Evolutionary conservation across 805 yeast species (phyloP), one percentile per base, ranked within the genome.

Genomic region (Priceomyces castillae): DNA sequence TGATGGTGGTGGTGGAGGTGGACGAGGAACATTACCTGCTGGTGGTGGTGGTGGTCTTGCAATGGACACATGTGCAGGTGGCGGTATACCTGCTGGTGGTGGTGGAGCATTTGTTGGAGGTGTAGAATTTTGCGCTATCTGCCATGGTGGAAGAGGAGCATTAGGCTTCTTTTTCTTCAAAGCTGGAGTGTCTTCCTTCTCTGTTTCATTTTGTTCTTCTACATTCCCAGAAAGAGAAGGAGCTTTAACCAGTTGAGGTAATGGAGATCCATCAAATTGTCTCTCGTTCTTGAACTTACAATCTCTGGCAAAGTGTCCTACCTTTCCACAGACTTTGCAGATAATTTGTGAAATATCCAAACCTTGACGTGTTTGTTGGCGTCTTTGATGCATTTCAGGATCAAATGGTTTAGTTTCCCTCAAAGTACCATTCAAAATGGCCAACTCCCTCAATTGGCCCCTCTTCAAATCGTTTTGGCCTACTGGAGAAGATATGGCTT

Each of bases 401-500:
- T 62, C 64, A 42, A 61, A 44, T 80, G 95, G 74, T 50, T 84
- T 92, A 1, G 76, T 71, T 54, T 87, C 95, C 42, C 98, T 77
- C 37, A 90, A 71, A 0, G 99, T 94, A 64, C 99, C 99, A 66
- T 94, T 95, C 43, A 94, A 72, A 18, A 87, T 84, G 0, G 99
- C 99, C 54, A 94, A 74, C 57, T 92, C 96, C 50, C 96, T 77
- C 46, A 94, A 73, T 63, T 94, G 99, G 35, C 84, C 88, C 46
- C 97, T 74, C 57, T 94, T 94, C 60, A 87, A 74, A 49, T 89
- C 96, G 62, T 92, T 94, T 59, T 88, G 95, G 1, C 96, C 97
- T 49, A 86, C 92, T 1, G 99, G 99, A 0, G 95, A 81, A 15
- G 81, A 75, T 1, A 90, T 86, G 0, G 97, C 97, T 48, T 83